phyloP scores from a whole-genome alignment of 805 yeast genomes.

The Metschnikowia hibisci region DNA sequence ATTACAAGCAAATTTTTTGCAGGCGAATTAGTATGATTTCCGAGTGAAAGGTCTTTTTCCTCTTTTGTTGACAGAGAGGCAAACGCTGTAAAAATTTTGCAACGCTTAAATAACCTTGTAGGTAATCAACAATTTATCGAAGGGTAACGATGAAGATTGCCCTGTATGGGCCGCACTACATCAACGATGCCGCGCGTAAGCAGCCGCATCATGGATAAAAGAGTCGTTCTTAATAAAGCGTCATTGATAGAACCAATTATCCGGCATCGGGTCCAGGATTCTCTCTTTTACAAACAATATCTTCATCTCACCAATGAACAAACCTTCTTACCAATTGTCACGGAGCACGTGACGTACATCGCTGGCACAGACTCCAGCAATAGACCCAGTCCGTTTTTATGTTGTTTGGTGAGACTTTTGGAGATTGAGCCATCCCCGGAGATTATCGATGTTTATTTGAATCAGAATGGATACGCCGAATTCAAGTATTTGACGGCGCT shows the following conservation, averaged over 20 bases:
- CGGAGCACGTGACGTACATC: constrained; percentile 38
- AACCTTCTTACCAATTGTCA: constrained; percentile 33
- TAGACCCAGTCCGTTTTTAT: constrained; percentile 68
- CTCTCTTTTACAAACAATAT: constrained; percentile 41
- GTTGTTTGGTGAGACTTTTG: constrained; percentile 69
- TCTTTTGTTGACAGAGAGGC: no score
- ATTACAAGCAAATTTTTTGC: no score
- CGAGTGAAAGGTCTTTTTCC: no score
- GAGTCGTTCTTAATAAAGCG: constrained; percentile 26
- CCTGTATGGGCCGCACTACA: no score
- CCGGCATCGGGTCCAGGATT: constrained; percentile 40
- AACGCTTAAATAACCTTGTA: no score
- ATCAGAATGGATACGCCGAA: constrained; percentile 48
- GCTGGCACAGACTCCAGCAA: constrained; percentile 58
- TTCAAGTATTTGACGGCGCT: constrained; percentile 77
- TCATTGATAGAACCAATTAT: constrained; percentile 39
- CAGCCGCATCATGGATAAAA: constrained; percentile 13
- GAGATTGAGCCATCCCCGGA: constrained; percentile 69
- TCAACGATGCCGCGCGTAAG: no score
- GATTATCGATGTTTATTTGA: constrained; percentile 50
- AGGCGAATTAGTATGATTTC: no score
- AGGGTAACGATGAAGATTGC: no score
- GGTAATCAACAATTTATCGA: no score
- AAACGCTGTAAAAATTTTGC: no score
- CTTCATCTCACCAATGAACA: constrained; percentile 40